Evolutionary conservation across 257 asterid genomes (phyloP).

Genomic region (Nicotiana paniculata): DNA sequence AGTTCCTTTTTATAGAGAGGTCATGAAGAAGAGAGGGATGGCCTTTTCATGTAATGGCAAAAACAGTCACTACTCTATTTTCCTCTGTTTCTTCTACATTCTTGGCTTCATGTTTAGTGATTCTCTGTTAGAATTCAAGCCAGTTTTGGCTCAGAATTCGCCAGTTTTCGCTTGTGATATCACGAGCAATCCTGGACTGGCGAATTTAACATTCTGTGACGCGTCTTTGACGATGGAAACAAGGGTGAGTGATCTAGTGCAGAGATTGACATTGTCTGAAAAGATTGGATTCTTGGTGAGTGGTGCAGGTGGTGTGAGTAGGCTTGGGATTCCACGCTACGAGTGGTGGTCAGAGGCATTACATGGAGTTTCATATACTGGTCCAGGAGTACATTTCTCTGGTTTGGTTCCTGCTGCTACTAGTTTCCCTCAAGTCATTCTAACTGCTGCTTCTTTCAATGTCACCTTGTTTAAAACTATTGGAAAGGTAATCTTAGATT

Average conservation of each 20-base stretch:
- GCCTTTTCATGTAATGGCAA: not conserved
- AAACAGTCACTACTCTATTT: not conserved
- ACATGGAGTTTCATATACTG: constrained; percentile 34
- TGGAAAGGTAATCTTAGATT: constrained; percentile 26
- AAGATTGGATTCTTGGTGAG: constrained; percentile 29
- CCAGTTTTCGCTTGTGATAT: constrained; percentile 32
- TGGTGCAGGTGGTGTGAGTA: constrained; percentile 11
- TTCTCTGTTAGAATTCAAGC: not conserved
- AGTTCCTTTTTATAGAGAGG: not conserved
- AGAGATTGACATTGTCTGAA: constrained; percentile 33
- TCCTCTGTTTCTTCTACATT: constrained; percentile 11
- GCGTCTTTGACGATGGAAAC: constrained; percentile 13
- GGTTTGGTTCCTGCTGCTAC: constrained; percentile 40
- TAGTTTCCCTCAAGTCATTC: constrained; percentile 48
- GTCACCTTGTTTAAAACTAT: constrained; percentile 32
- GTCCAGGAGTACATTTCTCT: constrained; percentile 28
- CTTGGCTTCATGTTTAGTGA: not conserved
- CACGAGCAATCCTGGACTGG: constrained; percentile 5
- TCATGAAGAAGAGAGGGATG: not conserved
- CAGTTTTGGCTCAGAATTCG: constrained; percentile 22
- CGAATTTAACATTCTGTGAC: constrained; percentile 26
- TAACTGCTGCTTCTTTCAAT: constrained; percentile 48
- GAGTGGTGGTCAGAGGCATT: constrained; percentile 56
- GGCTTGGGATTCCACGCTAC: constrained; percentile 34
- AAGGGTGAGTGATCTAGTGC: constrained; percentile 30